phyloP scores from a whole-genome alignment of 2,329 filamentous ascomycete species.

The Macrophomina pseudophaseolina region DNA sequence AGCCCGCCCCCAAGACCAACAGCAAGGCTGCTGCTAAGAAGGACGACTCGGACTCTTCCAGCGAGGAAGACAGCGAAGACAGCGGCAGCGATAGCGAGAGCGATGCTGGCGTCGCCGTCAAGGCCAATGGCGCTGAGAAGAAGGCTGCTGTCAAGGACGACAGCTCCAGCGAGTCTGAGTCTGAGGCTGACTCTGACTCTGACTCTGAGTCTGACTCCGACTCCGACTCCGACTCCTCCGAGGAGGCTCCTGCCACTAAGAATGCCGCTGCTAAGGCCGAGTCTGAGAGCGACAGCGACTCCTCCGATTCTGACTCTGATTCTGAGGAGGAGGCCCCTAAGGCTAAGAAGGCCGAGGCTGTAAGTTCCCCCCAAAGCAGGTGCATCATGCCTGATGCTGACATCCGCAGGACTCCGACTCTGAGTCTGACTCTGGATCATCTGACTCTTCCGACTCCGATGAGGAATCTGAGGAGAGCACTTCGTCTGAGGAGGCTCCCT shows the following conservation, averaged over 20 bases:
- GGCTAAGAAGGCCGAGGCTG: slow-evolving; percentile 24
- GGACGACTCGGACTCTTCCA: slow-evolving; percentile 23
- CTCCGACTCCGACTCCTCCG: slow-evolving; percentile 41
- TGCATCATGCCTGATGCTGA: not conserved
- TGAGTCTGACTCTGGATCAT: slow-evolving; percentile 5
- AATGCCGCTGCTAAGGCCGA: slow-evolving; percentile 28
- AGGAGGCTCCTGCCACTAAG: slow-evolving; percentile 29
- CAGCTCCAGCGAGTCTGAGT: slow-evolving; percentile 41
- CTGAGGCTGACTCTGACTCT: slow-evolving; percentile 48
- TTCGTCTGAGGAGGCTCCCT: slow-evolving; percentile 45
- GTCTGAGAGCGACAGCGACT: slow-evolving; percentile 27
- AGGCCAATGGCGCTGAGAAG: slow-evolving; percentile 42
- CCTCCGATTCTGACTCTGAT: slow-evolving; percentile 29
- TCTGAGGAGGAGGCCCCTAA: slow-evolving; percentile 21
- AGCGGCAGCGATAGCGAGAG: slow-evolving; percentile 34
- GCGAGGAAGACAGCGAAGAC: slow-evolving; percentile 28
- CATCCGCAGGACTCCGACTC: not conserved
- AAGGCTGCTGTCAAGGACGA: slow-evolving; percentile 37
- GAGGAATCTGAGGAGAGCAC: slow-evolving; percentile 38
- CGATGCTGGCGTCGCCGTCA: slow-evolving; percentile 33
- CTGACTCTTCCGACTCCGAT: slow-evolving; percentile 28
- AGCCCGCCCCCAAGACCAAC: slow-evolving; percentile 34
- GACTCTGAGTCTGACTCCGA: slow-evolving; percentile 45
- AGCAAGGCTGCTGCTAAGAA: slow-evolving; percentile 33
- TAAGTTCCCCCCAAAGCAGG: not conserved